Percentiles rank a stretch among this genome's conserved stretches.
Evolutionary conservation across 352 stramenopile species (phyloP).

Genomic region (Blastocystis sp.): DNA sequence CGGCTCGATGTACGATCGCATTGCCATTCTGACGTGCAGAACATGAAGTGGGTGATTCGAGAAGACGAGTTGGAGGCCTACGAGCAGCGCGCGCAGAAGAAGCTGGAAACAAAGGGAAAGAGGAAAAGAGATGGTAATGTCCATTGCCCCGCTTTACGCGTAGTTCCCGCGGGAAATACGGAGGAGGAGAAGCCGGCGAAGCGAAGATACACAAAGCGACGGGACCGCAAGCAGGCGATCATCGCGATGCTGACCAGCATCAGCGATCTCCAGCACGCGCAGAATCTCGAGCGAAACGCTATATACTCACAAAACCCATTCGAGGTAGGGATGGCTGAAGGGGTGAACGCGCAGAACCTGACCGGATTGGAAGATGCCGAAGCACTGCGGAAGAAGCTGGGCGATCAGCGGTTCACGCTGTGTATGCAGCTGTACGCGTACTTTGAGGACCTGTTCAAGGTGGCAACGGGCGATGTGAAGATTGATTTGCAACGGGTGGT

Average conservation of each 20-base stretch:
- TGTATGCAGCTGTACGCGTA: constrained; percentile 50
- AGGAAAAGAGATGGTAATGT: constrained; percentile 3
- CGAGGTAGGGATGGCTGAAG: not conserved
- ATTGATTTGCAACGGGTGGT: constrained; percentile 20
- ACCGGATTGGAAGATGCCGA: constrained; percentile 41
- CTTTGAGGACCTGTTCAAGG: constrained; percentile 45
- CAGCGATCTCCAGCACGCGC: not conserved
- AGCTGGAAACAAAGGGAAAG: constrained; percentile 34
- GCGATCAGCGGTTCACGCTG: constrained; percentile 21
- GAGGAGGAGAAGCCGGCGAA: constrained; percentile 27
- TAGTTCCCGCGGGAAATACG: not conserved
- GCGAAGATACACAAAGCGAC: constrained; percentile 12
- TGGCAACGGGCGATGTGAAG: constrained; percentile 35
- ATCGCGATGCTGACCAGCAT: constrained; percentile 19
- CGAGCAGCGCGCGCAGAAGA: constrained; percentile 51
- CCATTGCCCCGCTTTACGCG: not conserved
- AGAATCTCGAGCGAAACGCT: not conserved
- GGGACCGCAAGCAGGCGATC: constrained; percentile 9
- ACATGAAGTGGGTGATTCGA: constrained; percentile 15
- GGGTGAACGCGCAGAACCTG: not conserved
- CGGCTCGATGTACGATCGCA: constrained; percentile 1
- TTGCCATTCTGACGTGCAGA: not conserved
- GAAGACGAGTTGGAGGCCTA: constrained; percentile 5
- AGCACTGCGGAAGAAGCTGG: constrained; percentile 28
- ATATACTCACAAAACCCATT: constrained; percentile 49